Percentiles rank a stretch among this genome's conserved stretches.
Conservation (phyloP, 1,284 basidiomycete species). For the Cystobasidium sp. region DNA sequence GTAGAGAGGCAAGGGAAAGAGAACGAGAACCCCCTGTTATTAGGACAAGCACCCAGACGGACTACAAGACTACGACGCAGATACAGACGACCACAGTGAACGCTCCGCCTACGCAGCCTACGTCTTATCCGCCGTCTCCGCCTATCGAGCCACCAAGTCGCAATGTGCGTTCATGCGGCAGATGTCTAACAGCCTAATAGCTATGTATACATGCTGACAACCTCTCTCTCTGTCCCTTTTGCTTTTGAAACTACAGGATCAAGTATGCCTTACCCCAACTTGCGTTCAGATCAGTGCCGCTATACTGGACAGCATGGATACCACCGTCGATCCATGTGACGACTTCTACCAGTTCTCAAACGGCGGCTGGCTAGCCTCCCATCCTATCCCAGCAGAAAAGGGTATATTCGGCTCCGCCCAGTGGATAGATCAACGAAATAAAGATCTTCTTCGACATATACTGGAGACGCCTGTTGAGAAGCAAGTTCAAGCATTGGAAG, state of each 20-base stretch:
- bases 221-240: conserved; percentile 49
- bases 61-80: conserved; percentile 55
- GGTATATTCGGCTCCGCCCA: conserved; percentile 63
- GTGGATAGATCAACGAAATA: conserved; percentile 57
- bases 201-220: conserved; percentile 46
- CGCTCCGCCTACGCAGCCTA: conserved; percentile 46
- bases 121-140: conserved; percentile 50
- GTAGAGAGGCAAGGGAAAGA: conserved; percentile 72
- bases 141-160: conserved; percentile 55
- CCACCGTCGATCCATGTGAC: conserved; percentile 86
- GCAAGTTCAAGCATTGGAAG: conserved; percentile 61
- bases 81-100: conserved; percentile 51
- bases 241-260: conserved; percentile 57
- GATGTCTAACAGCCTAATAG: conserved; percentile 51
- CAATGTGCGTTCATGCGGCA: conserved; percentile 44
- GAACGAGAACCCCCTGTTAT: conserved; percentile 63
- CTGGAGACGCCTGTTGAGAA: conserved; percentile 30
- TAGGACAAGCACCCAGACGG: conserved; percentile 56
- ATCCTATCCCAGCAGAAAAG: conserved; percentile 84
- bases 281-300: conserved; percentile 84
- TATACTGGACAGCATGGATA: conserved; percentile 80
- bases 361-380: conserved; percentile 78
- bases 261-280: conserved; percentile 73
- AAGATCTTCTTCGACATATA: conserved; percentile 49
- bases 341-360: conserved; percentile 85